Percentiles rank a stretch among this genome's conserved stretches.
Conservation (phyloP, 805 yeast genomes). For the Candida nitratophila region DNA sequence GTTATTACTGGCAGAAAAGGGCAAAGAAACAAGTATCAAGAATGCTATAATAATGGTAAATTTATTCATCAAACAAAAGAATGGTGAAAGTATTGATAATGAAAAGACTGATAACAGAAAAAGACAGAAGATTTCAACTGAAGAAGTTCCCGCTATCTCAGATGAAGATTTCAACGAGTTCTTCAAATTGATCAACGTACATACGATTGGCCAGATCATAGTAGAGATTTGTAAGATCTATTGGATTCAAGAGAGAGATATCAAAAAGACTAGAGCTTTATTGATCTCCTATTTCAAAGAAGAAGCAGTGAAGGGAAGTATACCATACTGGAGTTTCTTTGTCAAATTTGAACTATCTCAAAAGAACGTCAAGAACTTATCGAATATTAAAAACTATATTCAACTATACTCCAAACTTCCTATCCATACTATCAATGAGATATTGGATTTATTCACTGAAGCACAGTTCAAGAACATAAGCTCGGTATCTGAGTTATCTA, state of each 20-base stretch:
- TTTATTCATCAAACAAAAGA: constrained; percentile 5
- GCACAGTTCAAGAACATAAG: too few relatives aligned
- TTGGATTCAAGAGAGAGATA: constrained; percentile 17
- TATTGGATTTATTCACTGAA: constrained; percentile 19
- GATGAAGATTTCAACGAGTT: constrained; percentile 11
- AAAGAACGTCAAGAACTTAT: constrained; percentile 37
- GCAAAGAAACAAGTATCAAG: constrained; percentile 4
- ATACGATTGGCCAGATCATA: constrained; percentile 20
- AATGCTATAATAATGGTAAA: constrained; percentile 11
- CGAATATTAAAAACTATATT: constrained; percentile 37
- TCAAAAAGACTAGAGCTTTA: constrained; percentile 18
- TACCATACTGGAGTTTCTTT: constrained; percentile 49
- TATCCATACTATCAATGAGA: constrained; percentile 35
- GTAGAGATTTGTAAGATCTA: constrained; percentile 19
- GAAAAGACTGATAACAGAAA: neutral
- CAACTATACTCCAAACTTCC: constrained; percentile 43
- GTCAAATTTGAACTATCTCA: constrained; percentile 45
- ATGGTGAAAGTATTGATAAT: neutral
- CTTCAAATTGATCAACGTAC: constrained; percentile 10
- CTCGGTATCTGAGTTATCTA: constrained; percentile 8
- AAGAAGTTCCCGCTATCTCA: neutral
- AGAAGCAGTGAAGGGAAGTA: constrained; percentile 30
- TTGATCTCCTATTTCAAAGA: constrained; percentile 20
- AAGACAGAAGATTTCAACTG: neutral
- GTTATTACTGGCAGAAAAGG: constrained; percentile 7